These are phyloP conservation scores for Austroboletus eburneus DNA, from an alignment of 768 basidiomycete genomes.

Conservation along the genomic window DNA sequence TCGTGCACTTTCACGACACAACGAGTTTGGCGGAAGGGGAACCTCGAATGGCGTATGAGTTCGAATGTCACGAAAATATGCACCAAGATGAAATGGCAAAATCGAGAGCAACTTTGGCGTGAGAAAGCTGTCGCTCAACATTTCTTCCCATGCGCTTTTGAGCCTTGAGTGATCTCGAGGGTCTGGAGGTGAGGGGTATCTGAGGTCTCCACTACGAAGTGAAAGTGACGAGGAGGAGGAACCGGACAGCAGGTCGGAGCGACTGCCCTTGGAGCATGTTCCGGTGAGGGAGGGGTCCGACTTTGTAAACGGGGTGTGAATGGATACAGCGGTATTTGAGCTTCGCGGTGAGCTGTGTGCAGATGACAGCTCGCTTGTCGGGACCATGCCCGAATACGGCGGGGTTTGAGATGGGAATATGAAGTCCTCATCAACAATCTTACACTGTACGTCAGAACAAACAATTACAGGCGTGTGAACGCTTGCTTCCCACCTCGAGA, in stretches of 20 bases:
- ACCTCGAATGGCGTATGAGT: conserved; percentile 46
- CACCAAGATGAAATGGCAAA: conserved; percentile 63
- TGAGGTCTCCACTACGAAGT: conserved; percentile 11
- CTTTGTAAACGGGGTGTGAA: conserved; percentile 13
- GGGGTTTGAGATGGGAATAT: conserved; percentile 55
- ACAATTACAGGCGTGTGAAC: neutral
- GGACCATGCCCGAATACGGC: conserved; percentile 2
- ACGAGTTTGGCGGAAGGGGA: conserved; percentile 53
- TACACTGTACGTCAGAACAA: conserved; percentile 8
- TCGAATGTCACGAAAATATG: conserved; percentile 52
- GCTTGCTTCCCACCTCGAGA: conserved; percentile 49
- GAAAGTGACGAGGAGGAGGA: conserved; percentile 23
- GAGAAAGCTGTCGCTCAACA: conserved; percentile 58
- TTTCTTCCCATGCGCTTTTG: conserved; percentile 61
- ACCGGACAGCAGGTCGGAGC: conserved; percentile 8
- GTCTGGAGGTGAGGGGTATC: conserved; percentile 29
- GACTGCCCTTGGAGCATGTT: conserved; percentile 12
- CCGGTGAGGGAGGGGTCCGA: conserved; percentile 21
- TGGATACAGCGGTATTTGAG: conserved; percentile 26
- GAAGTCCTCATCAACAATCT: conserved; percentile 74
- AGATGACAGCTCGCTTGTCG: conserved; percentile 15
- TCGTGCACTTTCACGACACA: conserved; percentile 15
- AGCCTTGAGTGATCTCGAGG: conserved; percentile 62
- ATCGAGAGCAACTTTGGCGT: conserved; percentile 50
- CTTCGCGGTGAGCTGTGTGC: conserved; percentile 24